Conservation (phyloP, 805 yeast species). For the Saccharomyces eubayanus region DNA sequence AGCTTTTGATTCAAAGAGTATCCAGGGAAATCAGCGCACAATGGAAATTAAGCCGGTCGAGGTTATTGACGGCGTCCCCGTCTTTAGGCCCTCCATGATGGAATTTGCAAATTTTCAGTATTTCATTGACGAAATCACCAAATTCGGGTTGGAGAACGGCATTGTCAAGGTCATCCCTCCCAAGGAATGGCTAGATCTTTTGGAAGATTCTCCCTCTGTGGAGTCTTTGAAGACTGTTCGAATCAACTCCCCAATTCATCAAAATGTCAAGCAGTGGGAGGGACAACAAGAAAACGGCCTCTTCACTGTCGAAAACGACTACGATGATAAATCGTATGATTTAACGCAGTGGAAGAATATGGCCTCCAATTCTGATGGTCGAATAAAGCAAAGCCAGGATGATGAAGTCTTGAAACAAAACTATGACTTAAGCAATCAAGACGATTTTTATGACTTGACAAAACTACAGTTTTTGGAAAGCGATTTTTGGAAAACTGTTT, state of each 20-base stretch:
- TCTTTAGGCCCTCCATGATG: conserved; percentile 47
- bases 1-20: neutral
- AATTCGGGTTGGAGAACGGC: conserved; percentile 69
- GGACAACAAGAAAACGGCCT: conserved; percentile 38
- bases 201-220: conserved; percentile 32
- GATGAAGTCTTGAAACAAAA: conserved; percentile 28
- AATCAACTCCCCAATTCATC: conserved; percentile 63
- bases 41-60: conserved; percentile 29
- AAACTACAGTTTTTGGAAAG: conserved; percentile 57
- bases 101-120: conserved; percentile 61
- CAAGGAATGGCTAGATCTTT: conserved; percentile 49
- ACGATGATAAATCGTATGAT: conserved; percentile 52
- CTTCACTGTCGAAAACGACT: conserved; percentile 61
- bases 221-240: conserved; percentile 40
- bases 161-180: conserved; percentile 80
- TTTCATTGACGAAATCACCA: conserved; percentile 54
- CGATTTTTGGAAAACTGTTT: conserved; percentile 67
- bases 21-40: neutral
- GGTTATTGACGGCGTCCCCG: conserved; percentile 45
- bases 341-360: conserved; percentile 67
- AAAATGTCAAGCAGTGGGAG: conserved; percentile 52
- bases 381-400: neutral
- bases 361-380: conserved; percentile 21
- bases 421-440: conserved; percentile 13
- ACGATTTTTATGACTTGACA: conserved; percentile 23